Base-by-base conservation (phyloP, 192 early-diverging fungal species). In the Obelidium mucronatum region DNA sequence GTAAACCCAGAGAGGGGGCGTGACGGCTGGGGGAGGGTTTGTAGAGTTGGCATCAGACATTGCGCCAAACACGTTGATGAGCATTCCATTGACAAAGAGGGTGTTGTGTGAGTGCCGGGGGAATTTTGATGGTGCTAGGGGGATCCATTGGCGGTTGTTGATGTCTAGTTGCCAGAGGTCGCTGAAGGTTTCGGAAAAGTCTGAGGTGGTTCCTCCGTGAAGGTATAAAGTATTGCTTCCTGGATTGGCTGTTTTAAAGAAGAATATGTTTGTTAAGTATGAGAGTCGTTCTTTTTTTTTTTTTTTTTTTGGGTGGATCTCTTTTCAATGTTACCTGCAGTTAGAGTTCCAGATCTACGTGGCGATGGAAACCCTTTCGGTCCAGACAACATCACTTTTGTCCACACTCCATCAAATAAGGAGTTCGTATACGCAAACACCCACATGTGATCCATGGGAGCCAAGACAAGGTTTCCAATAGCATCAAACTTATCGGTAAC, bases 261-360 rank as follows among this genome's bases (percentile, higher is more conserved):
- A n/a, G n/a, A n/a, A n/a, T n/a, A n/a, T n/a, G n/a, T n/a, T n/a
- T n/a, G n/a, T n/a, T n/a, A n/a, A n/a, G n/a, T n/a, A n/a, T n/a
- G n/a, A n/a, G n/a, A n/a, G n/a, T n/a, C n/a, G n/a, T n/a, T n/a
- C n/a, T n/a, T n/a, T n/a, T n/a, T n/a, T n/a, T n/a, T n/a, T n/a
- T n/a, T n/a, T n/a, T n/a, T n/a, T n/a, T n/a, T n/a, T n/a, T n/a
- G n/a, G n/a, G n/a, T n/a, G n/a, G n/a, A n/a, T n/a, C n/a, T n/a
- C n/a, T n/a, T n/a, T n/a, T n/a, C n/a, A n/a, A n/a, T n/a, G n/a
- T 59, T 73, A 73, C 70, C 15, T 31, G 70, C 54, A 22, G 70
- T 73, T 37, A 73, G 40, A 19, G 70, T 73, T 17, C 31, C 70
- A 56, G 70, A 56, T 24, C 70, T 52, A 15, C 70, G 52, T 11